Conservation (phyloP, 805 yeast genomes). For the Teunomyces aglyptinius region DNA sequence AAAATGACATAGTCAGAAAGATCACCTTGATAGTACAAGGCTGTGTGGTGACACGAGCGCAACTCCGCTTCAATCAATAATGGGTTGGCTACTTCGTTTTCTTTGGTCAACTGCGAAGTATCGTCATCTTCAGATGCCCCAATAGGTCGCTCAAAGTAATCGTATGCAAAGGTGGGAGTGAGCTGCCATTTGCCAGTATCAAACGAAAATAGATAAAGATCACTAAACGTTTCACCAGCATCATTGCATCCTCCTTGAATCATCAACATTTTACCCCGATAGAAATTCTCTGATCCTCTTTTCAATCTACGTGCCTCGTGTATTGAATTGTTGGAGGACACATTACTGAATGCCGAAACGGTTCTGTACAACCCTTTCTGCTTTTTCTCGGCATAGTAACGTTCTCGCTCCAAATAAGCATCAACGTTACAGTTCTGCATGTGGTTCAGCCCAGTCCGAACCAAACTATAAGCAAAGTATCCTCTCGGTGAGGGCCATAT, state of each 20-base stretch:
- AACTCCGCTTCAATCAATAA: conserved; percentile 38
- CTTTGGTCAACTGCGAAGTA: conserved; percentile 17
- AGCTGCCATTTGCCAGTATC: conserved; percentile 33
- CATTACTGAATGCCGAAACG: conserved; percentile 5
- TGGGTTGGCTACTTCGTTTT: conserved; percentile 26
- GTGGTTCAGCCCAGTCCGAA: conserved; percentile 18
- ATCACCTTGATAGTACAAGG: conserved; percentile 30
- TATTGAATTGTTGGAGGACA: conserved; percentile 7
- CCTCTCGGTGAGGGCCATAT: conserved; percentile 41
- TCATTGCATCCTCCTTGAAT: conserved; percentile 43
- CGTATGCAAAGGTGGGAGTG: conserved; percentile 33
- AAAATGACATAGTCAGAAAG: conserved; percentile 36
- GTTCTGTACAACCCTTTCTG: neutral
- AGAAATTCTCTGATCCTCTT: neutral
- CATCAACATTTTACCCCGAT: conserved; percentile 25
- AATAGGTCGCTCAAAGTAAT: conserved; percentile 29
- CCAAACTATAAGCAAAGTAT: conserved; percentile 33
- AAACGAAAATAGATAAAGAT: conserved; percentile 33
- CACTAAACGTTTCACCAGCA: conserved; percentile 26
- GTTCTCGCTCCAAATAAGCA: conserved; percentile 9
- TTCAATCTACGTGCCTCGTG: neutral
- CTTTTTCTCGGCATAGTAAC: neutral
- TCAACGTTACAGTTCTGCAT: conserved; percentile 19
- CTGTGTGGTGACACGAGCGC: conserved; percentile 41
- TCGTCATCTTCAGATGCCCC: conserved; percentile 32